Conservation (phyloP, 2,329 filamentous ascomycete species). For the Alternaria metachromatica region DNA sequence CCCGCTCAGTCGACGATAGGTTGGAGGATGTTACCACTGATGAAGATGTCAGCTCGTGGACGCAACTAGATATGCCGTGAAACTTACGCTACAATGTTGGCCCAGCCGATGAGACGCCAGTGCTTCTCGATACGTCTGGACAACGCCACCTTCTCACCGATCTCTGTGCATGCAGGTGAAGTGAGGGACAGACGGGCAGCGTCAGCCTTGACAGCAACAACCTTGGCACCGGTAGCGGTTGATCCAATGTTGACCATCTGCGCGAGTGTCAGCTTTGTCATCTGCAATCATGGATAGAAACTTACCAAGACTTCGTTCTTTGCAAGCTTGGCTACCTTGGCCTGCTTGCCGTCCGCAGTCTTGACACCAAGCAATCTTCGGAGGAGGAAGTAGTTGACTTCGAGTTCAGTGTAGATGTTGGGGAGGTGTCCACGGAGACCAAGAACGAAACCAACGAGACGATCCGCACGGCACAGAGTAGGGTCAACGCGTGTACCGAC, state of each 20-base stretch:
- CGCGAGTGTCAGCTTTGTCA: slow-evolving; percentile 17
- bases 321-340: slow-evolving; percentile 96
- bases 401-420: slow-evolving; percentile 96
- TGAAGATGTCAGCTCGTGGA: slow-evolving; percentile 22
- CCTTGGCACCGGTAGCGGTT: slow-evolving; percentile 96
- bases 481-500: slow-evolving; percentile 97
- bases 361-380: slow-evolving; percentile 94
- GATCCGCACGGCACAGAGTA: slow-evolving; percentile 97
- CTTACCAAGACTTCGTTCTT: slow-evolving; percentile 90
- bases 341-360: slow-evolving; percentile 97
- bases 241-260: slow-evolving; percentile 98
- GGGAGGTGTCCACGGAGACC: slow-evolving; percentile 92
- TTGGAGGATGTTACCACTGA: slow-evolving; percentile 49
- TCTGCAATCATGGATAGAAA: background rate
- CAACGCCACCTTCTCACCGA: slow-evolving; percentile 97
- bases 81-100: slow-evolving; percentile 53
- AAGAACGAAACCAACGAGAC: slow-evolving; percentile 96
- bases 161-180: slow-evolving; percentile 92
- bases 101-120: slow-evolving; percentile 68
- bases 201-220: slow-evolving; percentile 96
- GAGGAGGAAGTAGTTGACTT: slow-evolving; percentile 97
- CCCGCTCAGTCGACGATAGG: slow-evolving; percentile 39
- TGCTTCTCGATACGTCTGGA: slow-evolving; percentile 98
- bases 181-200: slow-evolving; percentile 93
- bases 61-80: background rate